Base-by-base conservation (phyloP, 306 rosid genomes). In the peach (Prunus persica) region DNA sequence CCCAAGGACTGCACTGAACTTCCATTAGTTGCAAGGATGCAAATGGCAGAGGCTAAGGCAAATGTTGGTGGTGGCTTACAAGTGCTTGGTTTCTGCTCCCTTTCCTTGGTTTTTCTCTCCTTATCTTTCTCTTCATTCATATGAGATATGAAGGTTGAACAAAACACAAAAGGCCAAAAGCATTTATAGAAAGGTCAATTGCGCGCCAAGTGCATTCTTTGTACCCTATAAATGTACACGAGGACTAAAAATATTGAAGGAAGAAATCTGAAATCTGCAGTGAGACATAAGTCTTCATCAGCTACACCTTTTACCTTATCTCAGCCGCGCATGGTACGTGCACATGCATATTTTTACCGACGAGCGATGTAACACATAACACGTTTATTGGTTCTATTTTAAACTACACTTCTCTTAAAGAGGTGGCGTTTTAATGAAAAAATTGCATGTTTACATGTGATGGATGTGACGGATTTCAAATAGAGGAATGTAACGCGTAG, bases 1-100 rank as follows among this genome's bases (percentile, higher is more conserved):
- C 93, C 98, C 93, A 93, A 79, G 96, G 87, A 72, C 63, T 74
- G 72, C 93, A 87, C 81, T 87, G 83, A 74, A 84, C 90, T 78
- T 91, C 96, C 98, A 91, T 93, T 77, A 63, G 52, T 72, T 71
- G 69, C 45, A 74, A 75, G 43, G 67, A 10, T 74, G 13, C 11
- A 52, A 75, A 46, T 50, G 27, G 28, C 78, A 71, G 43, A 28
- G 55, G 11, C n/a, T 1, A 49, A 27, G 55, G 43, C 55, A 14
- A 38, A 24, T 24, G n/a, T 50, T 10, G 50, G 47, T 15, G 50
- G 57, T 47, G n/a, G 51, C 25, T 30, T 51, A 18, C 5, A n/a
- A 74, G 76, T 75, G 65, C 57, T 74, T 22, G 56, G 72, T 55
- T 46, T 75, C 69, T 60, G 74, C 77, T 76, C 58, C 34, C 76